Evolutionary conservation across 1,284 basidiomycete species (phyloP), one percentile per base, ranked within the genome.

Genomic region (Tylopilus orsonianus): DNA sequence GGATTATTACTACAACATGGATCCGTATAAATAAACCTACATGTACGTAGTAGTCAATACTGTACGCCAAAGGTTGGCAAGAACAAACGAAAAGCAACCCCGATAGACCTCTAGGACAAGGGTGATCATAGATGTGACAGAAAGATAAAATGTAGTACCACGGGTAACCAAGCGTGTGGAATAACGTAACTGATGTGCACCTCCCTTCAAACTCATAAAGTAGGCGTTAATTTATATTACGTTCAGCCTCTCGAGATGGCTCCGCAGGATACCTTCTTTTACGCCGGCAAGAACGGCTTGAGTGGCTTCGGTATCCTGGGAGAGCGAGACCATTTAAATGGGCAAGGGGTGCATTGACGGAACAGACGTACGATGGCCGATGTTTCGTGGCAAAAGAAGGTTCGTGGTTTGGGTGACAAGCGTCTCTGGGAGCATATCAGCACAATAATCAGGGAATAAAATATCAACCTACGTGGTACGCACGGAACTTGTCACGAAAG

Each of bases 321-420:
- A 20, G 16, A 34, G 24, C 12, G 23, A 8, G 8, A 10, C n/a
- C 10, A 18, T 44, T 18, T 38, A 38, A 29, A 32, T n/a, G n/a
- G n/a, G n/a, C n/a, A n/a, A 3, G 22, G 9, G 24, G 4, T 20
- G 22, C 18, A 34, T 5, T 23, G 5, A 39, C 14, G 2, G 8
- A 19, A 20, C 2, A 19, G 39, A 66, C 74, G 27, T 53, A 77
- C 75, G 23, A 76, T 72, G 8, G 73, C 75, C 36, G 77, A 77
- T 2, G 77, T 79, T 52, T 75, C 71, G 47, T 80, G 71, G 38
- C 72, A 77, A 43, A 78, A 72, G 55, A 81, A 80, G 2, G 72
- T 64, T 4, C 79, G 67, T 37, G 70, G 65, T 34, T 69, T 59
- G 3, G 75, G 72, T 0, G 78, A 80, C 29, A 74, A 64, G 27